phyloP scores from a whole-genome alignment of 2,329 filamentous ascomycete genomes.

The Mollisiaceae sp. region DNA sequence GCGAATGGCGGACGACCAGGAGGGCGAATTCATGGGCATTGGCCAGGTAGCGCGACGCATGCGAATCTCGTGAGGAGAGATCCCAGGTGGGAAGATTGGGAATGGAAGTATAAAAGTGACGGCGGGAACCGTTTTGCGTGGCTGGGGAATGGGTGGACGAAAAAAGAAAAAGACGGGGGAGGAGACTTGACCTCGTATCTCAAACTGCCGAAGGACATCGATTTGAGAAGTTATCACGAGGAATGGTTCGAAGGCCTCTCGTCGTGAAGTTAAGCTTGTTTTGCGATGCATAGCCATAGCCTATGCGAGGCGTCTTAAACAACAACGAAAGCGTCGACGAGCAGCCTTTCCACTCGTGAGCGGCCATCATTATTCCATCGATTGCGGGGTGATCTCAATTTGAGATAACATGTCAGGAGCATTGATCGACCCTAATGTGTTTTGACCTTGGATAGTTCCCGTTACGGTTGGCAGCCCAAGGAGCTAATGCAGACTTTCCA shows the following conservation, averaged over 20 bases:
- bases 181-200: constrained; percentile 69
- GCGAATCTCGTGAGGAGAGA: constrained; percentile 61
- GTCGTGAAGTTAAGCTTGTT: constrained; percentile 4
- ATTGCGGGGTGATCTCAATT: constrained; percentile 5
- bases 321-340: background rate
- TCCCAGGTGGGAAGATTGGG: constrained; percentile 64
- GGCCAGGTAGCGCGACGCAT: constrained; percentile 71
- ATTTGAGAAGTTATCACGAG: constrained; percentile 69
- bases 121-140: constrained; percentile 56
- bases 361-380: background rate
- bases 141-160: constrained; percentile 71
- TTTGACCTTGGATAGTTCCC: constrained; percentile 1
- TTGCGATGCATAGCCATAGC: background rate
- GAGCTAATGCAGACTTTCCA: background rate
- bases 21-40: constrained; percentile 68
- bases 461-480: background rate
- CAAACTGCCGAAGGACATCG: constrained; percentile 57
- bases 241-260: constrained; percentile 61
- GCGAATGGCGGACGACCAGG: constrained; percentile 71
- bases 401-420: background rate
- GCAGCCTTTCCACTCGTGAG: background rate
- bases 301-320: background rate
- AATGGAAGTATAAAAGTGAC: constrained; percentile 53
- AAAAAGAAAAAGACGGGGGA: constrained; percentile 56
- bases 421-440: background rate